Base-by-base conservation (phyloP, 108 stramenopile genomes). In the Stephanodiscus minutulus region DNA sequence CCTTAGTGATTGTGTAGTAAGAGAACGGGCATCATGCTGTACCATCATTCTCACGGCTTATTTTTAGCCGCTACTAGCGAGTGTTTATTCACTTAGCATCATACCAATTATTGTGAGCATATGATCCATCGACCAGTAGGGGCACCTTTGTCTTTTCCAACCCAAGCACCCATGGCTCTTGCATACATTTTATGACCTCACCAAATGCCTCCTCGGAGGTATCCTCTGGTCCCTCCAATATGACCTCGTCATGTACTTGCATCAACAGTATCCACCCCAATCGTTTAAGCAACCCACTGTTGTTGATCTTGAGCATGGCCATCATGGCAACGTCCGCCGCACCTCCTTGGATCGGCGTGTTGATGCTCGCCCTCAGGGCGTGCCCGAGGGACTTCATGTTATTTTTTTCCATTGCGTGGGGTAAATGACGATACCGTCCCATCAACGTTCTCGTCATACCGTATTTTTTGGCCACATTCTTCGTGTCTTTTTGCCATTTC, bases 201-300 rank as follows among this genome's bases (percentile, higher is more conserved):
- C 81, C 77, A 55, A 97, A 90, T 5, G 98, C 99, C 79, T 98
- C 99, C 66, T 97, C 87, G 6, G 90, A 89, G 1, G 89, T 91
- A 58, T 98, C 98, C 52, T 98, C 93, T n/a, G 99, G 99, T 0
- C 99, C 99, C 74, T 99, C 99, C 55, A 98, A 76, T 55, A 99
- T 99, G 3, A 99, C 98, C 73, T 99, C 99, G 77, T 99, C 99
- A 77, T 99, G 99, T 25, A 99, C 92, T 86, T 99, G 98, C 76
- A 99, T 87, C 61, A 99, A 61, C 46, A 99, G 70, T 47, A 94
- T 97, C 96, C 97, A 99, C 25, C 99, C 98, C 7, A 98, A 70
- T 63, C 82, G 52, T 63, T 90, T 85, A 5, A 99, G 86, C 36
- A 82, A 61, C 50, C 87, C 72, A 68, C 82, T 91, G 15, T 79